phyloP scores from a whole-genome alignment of 768 basidiomycete species.

The Lentinula lateritia region DNA sequence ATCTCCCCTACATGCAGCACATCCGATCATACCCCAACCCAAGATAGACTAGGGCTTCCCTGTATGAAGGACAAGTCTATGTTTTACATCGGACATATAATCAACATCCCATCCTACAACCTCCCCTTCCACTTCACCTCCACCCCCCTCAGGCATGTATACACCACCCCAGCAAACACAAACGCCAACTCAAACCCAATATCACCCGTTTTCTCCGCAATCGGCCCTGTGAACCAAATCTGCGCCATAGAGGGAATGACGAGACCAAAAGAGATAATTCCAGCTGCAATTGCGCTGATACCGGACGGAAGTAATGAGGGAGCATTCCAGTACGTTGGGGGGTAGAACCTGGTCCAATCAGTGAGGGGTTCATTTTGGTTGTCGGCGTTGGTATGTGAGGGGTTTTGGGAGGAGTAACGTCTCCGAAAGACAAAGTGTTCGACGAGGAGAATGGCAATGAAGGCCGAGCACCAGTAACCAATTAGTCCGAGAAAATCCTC shows the following conservation, averaged over 20 bases:
- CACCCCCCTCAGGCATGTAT: slow-evolving; percentile 48
- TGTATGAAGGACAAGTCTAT: no score
- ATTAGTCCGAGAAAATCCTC: slow-evolving; percentile 72
- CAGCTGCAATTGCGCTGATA: slow-evolving; percentile 55
- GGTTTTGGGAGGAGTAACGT: slow-evolving; percentile 30
- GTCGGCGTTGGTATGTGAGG: no score
- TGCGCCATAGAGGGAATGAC: slow-evolving; percentile 69
- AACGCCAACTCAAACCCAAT: slow-evolving; percentile 81
- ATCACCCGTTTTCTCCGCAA: slow-evolving; percentile 65
- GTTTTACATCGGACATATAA: no score
- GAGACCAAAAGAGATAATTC: slow-evolving; percentile 47
- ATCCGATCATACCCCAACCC: no score
- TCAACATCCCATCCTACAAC: neutral
- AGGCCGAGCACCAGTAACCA: slow-evolving; percentile 65
- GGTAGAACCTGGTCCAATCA: slow-evolving; percentile 30
- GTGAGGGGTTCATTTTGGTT: neutral
- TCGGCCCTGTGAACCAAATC: slow-evolving; percentile 73
- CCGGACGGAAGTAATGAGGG: slow-evolving; percentile 58
- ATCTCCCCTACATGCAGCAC: no score
- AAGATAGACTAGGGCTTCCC: no score
- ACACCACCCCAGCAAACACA: slow-evolving; percentile 44
- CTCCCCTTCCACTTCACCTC: slow-evolving; percentile 31
- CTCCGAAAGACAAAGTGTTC: slow-evolving; percentile 69
- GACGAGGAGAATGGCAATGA: slow-evolving; percentile 52
- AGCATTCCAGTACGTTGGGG: slow-evolving; percentile 51